Percentiles rank a stretch among this genome's conserved stretches.
These are phyloP conservation scores for Moniliella sp. DNA, from an alignment of 1,284 basidiomycete species.

Conservation along the genomic window DNA sequence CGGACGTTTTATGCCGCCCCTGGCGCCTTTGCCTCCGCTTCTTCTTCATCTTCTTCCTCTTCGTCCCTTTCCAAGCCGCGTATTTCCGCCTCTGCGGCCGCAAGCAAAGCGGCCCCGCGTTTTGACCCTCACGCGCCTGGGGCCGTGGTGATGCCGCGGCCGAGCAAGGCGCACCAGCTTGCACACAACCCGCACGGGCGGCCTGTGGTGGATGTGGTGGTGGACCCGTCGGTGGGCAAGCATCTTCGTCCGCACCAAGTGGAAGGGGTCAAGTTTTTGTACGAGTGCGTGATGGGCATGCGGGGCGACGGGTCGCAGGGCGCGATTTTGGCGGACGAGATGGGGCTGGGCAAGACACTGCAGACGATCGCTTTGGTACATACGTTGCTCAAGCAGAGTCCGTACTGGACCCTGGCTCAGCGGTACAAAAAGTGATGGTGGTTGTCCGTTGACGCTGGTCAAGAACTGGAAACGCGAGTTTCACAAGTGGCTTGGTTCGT, in stretches of 20 bases:
- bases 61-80: no score
- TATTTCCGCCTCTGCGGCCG: no score
- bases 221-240: conserved; percentile 67
- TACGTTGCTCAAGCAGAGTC: conserved; percentile 16
- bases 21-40: no score
- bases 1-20: no score
- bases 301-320: conserved; percentile 59
- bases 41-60: no score
- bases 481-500: conserved; percentile 57
- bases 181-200: conserved; percentile 48
- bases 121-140: no score
- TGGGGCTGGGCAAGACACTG: conserved; percentile 44
- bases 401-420: conserved; percentile 21
- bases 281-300: conserved; percentile 81
- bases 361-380: conserved; percentile 27
- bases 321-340: conserved; percentile 97
- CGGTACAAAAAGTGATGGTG: conserved; percentile 38
- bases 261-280: conserved; percentile 95
- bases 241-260: conserved; percentile 88
- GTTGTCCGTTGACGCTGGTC: conserved; percentile 84
- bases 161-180: conserved; percentile 47
- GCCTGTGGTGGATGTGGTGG: conserved; percentile 47
- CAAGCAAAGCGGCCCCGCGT: no score
- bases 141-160: conserved; percentile 67
- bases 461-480: conserved; percentile 95